Base-by-base conservation (phyloP, 2,329 filamentous ascomycete species). In the Trichoderma pleuroti region DNA sequence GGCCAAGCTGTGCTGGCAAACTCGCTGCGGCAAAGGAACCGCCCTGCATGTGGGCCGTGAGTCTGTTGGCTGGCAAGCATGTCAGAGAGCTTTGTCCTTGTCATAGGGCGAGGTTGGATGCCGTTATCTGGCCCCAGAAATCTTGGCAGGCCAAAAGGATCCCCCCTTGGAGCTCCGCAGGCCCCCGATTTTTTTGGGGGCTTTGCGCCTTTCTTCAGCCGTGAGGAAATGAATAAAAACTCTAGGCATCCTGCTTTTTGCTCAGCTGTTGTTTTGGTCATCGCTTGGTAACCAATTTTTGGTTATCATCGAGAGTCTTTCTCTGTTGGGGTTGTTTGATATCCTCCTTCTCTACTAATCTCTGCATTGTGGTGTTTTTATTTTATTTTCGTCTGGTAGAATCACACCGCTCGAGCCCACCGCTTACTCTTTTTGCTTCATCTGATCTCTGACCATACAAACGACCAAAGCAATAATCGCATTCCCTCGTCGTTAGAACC, bases 371-470 rank as follows among this genome's bases (percentile, higher is more conserved):
- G 34, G 11, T 12, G 18, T 26, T 32, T 28, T 34, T 11, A n/a
- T 34, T 54, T n/a, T n/a, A n/a, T n/a, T 34, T 70, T 70, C 67
- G 28, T 56, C 67, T 63, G 46, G 57, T 56, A 62, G 67, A 63
- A 70, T 62, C 32, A 62, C 59, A 57, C 67, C 67, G 67, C 67
- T 46, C 28, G 9, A 24, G 36, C 39, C 26, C 46, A 69, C 66
- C 66, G 66, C 66, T 49, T 70, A 63, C 67, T 70, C 59, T 56
- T 56, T 63, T 63, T 39, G 59, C n/a, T 18, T 24, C 52, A 21
- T 49, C 34, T 24, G 34, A 26, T 32, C 30, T 39, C 24, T 21
- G 11, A 18, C 49, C 62, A 63, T 10, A 30, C 49, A 63, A 70
- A 57, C 59, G 46, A 32, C 24, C 11, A 21, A 32, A 57, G 49